Conservation (phyloP, 2,329 filamentous ascomycete species). For the Ophiocordyceps camponoti-leonardi region DNA sequence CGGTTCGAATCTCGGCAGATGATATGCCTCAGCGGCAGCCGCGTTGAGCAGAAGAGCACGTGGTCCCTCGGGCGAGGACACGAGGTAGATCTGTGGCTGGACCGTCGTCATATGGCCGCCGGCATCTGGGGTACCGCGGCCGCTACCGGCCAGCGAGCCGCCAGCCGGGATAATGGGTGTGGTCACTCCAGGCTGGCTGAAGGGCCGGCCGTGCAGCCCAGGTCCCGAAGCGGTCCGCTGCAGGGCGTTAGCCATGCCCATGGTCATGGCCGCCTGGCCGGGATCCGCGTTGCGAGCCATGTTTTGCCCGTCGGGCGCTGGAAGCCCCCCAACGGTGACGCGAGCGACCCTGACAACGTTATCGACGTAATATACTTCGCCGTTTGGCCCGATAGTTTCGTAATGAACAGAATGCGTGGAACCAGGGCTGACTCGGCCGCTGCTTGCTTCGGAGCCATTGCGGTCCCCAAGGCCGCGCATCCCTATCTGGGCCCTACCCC, state of each 20-base stretch:
- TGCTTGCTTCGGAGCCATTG: slow-evolving; percentile 7
- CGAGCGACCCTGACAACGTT: slow-evolving; percentile 10
- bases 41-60: slow-evolving; percentile 38
- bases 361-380: slow-evolving; percentile 18
- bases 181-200: slow-evolving; percentile 23
- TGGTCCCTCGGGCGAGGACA: slow-evolving; percentile 43
- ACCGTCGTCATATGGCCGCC: slow-evolving; percentile 9
- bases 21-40: slow-evolving; percentile 29
- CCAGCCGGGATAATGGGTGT: slow-evolving; percentile 18
- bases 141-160: slow-evolving; percentile 23
- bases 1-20: slow-evolving; percentile 22
- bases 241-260: slow-evolving; percentile 32
- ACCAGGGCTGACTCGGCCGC: slow-evolving; percentile 8
- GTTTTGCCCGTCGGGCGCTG: slow-evolving; percentile 26
- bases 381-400: slow-evolving; percentile 15
- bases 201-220: slow-evolving; percentile 19
- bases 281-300: slow-evolving; percentile 28
- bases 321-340: slow-evolving; percentile 13
- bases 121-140: slow-evolving; percentile 30
- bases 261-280: slow-evolving; percentile 21
- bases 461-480: slow-evolving; percentile 22
- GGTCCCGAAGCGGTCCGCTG: slow-evolving; percentile 31
- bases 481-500: slow-evolving; percentile 20
- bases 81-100: slow-evolving; percentile 36
- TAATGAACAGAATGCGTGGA: slow-evolving; percentile 14